Base-by-base conservation (phyloP, 352 stramenopile species). In the Phytophthora fragariae region DNA sequence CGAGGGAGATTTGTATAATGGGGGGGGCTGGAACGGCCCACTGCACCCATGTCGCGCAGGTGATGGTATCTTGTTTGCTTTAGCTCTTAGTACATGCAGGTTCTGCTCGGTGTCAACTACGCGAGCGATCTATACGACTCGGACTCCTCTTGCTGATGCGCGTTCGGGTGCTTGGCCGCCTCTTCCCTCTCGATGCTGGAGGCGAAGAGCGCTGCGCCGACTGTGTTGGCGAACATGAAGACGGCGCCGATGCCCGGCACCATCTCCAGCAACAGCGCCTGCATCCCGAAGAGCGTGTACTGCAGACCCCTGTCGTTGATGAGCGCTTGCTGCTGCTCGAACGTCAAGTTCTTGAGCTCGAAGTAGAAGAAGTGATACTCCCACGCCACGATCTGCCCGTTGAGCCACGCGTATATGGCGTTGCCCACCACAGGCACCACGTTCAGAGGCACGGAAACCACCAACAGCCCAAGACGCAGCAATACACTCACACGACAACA, bases 301-400 rank as follows among this genome's bases (percentile, higher is more conserved):
- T 88, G 70, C 24, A 77, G 49, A 29, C 72, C 76, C 62, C 72
- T 76, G 24, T 77, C 62, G 35, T 87, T 57, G 11, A 91, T 73
- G 33, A 88, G 68, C 5, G 61, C 68, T 66, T 85, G 76, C 53
- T 91, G 84, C 60, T 89, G 72, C 11, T 75, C 72, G 60, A 88
- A 87, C 11, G 37, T 62, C 57, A 75, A 80, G 35, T 79, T 79
- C 50, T 83, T 86, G 62, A 88, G 77, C 66, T 88, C 81, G 66
- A 91, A 89, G 62, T 88, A 91, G 75, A 84, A 87, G 63, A 88
- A 75, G 62, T 89, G 82, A 60, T 86, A 83, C 55, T 88, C 82
- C 82, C 82, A 90, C 33, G 73, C 82, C 62, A 87, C 71, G 56
- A 89, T 67, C 35, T 76, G 62, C 46, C 82, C 78, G 68, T 90